A percentile compares a stretch with the other conserved stretches of the same genome.
These are phyloP conservation scores for Lantana camara DNA, from an alignment of 257 asterid genomes.

Conservation along the genomic window DNA sequence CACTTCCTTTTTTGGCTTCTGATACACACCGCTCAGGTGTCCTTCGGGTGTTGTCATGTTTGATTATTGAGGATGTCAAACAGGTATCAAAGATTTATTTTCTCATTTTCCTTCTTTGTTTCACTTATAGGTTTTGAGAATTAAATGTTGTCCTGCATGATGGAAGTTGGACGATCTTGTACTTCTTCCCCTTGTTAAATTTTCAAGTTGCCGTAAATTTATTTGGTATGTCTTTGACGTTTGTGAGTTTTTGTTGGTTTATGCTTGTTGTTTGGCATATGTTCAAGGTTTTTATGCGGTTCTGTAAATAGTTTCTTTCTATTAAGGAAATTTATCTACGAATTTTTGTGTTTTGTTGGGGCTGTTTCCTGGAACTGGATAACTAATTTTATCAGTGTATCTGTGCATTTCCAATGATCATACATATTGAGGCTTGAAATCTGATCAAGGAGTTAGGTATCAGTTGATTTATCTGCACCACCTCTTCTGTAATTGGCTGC, in stretches of 20 bases:
- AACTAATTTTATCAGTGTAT: background rate
- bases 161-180: slow-evolving; percentile 9
- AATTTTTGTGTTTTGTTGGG: slow-evolving; percentile 18
- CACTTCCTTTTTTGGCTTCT: slow-evolving; percentile 89
- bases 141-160: slow-evolving; percentile 11
- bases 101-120: background rate
- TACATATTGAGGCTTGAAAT: slow-evolving; percentile 12
- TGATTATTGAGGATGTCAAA: slow-evolving; percentile 83
- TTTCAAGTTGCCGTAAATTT: slow-evolving; percentile 16
- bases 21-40: slow-evolving; percentile 89
- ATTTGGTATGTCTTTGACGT: slow-evolving; percentile 19
- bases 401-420: background rate
- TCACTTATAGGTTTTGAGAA: slow-evolving; percentile 10
- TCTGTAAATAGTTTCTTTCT: background rate
- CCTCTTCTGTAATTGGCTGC: slow-evolving; percentile 10
- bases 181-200: slow-evolving; percentile 13
- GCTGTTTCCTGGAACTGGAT: slow-evolving; percentile 1
- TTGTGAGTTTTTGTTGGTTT: background rate
- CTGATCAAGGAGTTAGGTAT: slow-evolving; percentile 5
- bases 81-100: slow-evolving; percentile 55
- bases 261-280: background rate
- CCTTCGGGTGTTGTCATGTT: slow-evolving; percentile 85
- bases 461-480: background rate
- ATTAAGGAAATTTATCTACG: background rate
- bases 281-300: background rate